Conservation (phyloP, 352 stramenopile species). For the Aphanomyces cochlioides region DNA sequence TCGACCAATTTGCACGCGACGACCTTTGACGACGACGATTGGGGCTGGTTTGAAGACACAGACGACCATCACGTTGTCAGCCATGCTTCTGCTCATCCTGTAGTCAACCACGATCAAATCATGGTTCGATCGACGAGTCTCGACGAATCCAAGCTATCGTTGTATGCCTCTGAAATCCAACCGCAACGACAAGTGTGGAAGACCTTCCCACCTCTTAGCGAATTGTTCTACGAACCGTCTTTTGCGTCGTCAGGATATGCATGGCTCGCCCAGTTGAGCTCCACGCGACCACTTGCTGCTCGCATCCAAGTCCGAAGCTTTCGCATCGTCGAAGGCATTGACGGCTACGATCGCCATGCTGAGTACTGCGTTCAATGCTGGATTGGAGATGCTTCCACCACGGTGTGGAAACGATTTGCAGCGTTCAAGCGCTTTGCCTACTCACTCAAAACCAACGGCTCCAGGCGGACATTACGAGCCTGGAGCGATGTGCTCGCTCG, state of each 20-base stretch:
- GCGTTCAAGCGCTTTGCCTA: constrained; percentile 62
- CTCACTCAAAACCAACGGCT: constrained; percentile 52
- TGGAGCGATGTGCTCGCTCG: constrained; percentile 56
- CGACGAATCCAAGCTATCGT: constrained; percentile 26
- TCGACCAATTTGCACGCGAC: constrained; percentile 24
- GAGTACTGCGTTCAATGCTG: constrained; percentile 80
- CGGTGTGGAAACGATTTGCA: constrained; percentile 70
- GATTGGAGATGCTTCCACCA: constrained; percentile 70
- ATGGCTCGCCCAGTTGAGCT: constrained; percentile 61
- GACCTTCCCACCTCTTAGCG: constrained; percentile 59
- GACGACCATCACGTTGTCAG: constrained; percentile 55
- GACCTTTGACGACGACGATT: constrained; percentile 37
- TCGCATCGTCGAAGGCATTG: constrained; percentile 58
- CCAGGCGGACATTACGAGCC: constrained; percentile 46
- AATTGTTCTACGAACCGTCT: constrained; percentile 50
- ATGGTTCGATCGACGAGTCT: constrained; percentile 40
- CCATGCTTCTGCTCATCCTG: constrained; percentile 36
- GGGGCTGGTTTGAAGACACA: constrained; percentile 84
- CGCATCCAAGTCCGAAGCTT: constrained; percentile 82
- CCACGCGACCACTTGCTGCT: constrained; percentile 67
- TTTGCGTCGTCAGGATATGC: constrained; percentile 59
- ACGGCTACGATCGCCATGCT: constrained; percentile 40
- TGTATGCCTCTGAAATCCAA: constrained; percentile 28
- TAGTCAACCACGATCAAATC: constrained; percentile 21
- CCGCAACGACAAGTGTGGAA: constrained; percentile 54